Evolutionary conservation across 2,329 filamentous ascomycete species (phyloP), one percentile per base, ranked within the genome.

Genomic region (Aspergillus alliaceus): DNA sequence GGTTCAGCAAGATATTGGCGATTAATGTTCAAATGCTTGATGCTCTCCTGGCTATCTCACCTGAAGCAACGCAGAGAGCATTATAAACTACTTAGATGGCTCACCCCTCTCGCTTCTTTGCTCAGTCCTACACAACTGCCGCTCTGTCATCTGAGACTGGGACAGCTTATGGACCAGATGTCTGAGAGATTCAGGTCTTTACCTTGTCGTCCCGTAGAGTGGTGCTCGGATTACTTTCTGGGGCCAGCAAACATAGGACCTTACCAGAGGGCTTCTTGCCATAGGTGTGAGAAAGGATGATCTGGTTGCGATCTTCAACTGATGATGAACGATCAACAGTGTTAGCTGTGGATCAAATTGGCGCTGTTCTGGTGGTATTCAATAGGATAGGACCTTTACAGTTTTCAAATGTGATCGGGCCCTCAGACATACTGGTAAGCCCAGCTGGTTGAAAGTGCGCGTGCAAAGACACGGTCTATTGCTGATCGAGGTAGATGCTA

Each of bases 331-430:
- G 79, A 59, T 80, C 72, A 57, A 59, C 86, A n/a, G 79, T 86
- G 15, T 80, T 89, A 14, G 88, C 89, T 7, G 85, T 83, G 22
- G 83, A 84, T 51, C 79, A 82, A 54, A 37, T 87, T 40, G 85
- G 85, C 15, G 83, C 80, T 49, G 83, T 86, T 24, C 78, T 35
- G 14, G 47, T 90, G 51, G 87, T 90, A 48, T 89, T 90, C 48
- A 90, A 91, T 75, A 90, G 89, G 73, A 90, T 75, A 90, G 89
- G 73, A 90, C 88, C 0, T 90, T 90, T 69, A 90, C 87, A 12
- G 12, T 22, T 7, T 14, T 48, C 27, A 27, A 48, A 12, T 48
- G 44, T 32, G 44, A 48, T 32, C 44, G 27, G n/a, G 44, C 44
- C 18, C n/a, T 48, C 27, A 32, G 44, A 14, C 44, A 48, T 48